These are phyloP conservation scores for Fusarium stilboides DNA, from an alignment of 2,329 filamentous ascomycete species.

Conservation along the genomic window DNA sequence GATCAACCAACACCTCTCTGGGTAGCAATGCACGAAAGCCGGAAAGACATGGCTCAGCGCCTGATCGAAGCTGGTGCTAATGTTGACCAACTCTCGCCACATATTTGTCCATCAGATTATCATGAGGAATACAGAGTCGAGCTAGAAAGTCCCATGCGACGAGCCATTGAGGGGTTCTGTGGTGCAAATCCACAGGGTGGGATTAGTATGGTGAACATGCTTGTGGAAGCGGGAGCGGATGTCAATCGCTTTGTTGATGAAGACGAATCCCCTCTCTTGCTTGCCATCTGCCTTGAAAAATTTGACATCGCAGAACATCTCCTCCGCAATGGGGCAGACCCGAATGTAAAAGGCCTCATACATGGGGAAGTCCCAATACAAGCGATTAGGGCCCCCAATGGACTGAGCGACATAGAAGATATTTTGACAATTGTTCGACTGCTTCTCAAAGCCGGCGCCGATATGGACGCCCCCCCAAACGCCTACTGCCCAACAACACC, in stretches of 20 bases:
- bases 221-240: neutral
- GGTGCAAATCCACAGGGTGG: too few species aligned
- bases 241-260: accelerated
- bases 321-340: constrained; percentile 22
- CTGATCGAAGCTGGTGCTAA: neutral
- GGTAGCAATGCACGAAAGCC: accelerated
- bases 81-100: neutral
- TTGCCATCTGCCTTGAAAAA: accelerated
- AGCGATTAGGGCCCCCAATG: too few species aligned
- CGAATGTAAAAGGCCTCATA: constrained; percentile 15
- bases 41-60: accelerated
- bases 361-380: accelerated
- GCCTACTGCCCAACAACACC: too few species aligned
- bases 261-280: accelerated
- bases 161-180: neutral
- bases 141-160: neutral
- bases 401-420: too few species aligned
- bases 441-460: constrained; percentile 37
- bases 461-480: neutral
- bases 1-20: neutral
- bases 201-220: neutral
- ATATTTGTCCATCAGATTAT: neutral
- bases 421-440: neutral
- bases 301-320: neutral
- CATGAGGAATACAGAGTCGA: too few species aligned